Base-by-base conservation (phyloP, 495 filamentous ascomycete genomes). In the Penicillium soppii region DNA sequence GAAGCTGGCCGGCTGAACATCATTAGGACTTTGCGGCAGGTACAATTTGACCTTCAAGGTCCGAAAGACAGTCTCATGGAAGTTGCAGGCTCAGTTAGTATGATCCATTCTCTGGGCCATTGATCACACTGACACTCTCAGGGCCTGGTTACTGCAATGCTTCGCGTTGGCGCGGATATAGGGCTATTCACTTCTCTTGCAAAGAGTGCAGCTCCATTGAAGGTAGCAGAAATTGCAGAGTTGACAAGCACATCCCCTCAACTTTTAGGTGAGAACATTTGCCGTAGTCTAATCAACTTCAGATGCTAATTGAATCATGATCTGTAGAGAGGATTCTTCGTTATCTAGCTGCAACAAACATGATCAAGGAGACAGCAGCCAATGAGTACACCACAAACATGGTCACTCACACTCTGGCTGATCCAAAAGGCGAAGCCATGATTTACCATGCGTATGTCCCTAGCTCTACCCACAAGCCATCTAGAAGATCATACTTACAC, bases 291-390 rank as follows among this genome's bases (percentile, higher is more conserved):
- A 21, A 2, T 8, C 6, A 21, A 41, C 25, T 13, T 16, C 15
- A 5, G 5, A 15, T 22, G 2, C 40, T 36, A 38, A 46, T 3
- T 6, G 3, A 7, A 30, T 27, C 19, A 16, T 26, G 15, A 6
- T 17, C 1, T 20, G 20, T 38, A 76, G 73, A 68, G 30, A 70
- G 78, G 27, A 26, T 81, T 44, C 52, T 78, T 16, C 70, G 77
- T 8, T 75, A 73, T 56, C 52, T 78, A n/a, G 69, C 69, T 3
- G 68, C 75, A 6, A 61, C 60, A 32, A 47, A 54, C 20, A 52
- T 65, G 12, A 60, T 80, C 38, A 52, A 57, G n/a, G 72, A 80
- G 54, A 55, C 55, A 0, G 62, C 50, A 6, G 19, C 51, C 7
- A 66, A 76, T 35, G 20, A 52, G 10, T 81, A 68, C 37, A 41